Conservation (phyloP, 257 asterid species). For the Sherardia arvensis region DNA sequence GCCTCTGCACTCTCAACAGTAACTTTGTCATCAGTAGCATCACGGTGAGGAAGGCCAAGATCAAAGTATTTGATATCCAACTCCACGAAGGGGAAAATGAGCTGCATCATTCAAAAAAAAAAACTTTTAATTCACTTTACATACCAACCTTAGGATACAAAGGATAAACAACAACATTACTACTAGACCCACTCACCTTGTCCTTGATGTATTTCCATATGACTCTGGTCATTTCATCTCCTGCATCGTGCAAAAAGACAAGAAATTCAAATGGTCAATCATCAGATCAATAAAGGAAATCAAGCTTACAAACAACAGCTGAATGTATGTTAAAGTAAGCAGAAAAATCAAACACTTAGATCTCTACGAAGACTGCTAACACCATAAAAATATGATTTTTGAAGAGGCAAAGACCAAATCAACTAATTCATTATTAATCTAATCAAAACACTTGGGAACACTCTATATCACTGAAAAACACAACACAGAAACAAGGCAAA, state of each 20-base stretch:
- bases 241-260: slow-evolving; percentile 31
- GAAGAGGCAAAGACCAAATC: background rate
- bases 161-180: background rate
- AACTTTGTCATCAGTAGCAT: slow-evolving; percentile 93
- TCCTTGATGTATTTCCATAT: slow-evolving; percentile 89
- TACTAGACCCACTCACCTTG: slow-evolving; percentile 42
- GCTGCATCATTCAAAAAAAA: slow-evolving; percentile 31
- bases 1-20: slow-evolving; percentile 98
- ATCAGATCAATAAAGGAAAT: background rate
- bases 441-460: background rate
- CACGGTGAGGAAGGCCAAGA: slow-evolving; percentile 94
- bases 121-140: slow-evolving; percentile 3
- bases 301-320: background rate
- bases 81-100: slow-evolving; percentile 85
- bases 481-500: background rate
- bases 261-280: background rate
- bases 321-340: background rate
- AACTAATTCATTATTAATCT: background rate
- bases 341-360: background rate
- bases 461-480: background rate
- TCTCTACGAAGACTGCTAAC: too few relatives aligned
- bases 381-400: background rate
- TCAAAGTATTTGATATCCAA: slow-evolving; percentile 94
- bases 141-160: slow-evolving; percentile 1
- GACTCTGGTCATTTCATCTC: slow-evolving; percentile 99